These are phyloP conservation scores for Lipomyces chichibuensis DNA, from an alignment of 805 yeast species.

Conservation along the genomic window DNA sequence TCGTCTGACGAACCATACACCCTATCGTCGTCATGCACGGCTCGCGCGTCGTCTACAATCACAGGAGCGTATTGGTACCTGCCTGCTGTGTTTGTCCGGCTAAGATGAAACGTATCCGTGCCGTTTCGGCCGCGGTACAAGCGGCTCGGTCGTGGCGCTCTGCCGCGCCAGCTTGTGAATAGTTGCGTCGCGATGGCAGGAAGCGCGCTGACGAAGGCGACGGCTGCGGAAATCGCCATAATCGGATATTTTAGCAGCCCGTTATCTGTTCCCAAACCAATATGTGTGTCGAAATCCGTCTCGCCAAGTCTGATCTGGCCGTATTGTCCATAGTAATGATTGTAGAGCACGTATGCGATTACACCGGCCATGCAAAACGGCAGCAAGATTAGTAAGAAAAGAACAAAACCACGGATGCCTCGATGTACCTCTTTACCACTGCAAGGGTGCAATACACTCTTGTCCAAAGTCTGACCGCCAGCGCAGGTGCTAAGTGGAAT, in stretches of 20 bases:
- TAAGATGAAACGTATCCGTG: constrained; percentile 32
- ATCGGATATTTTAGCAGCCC: constrained; percentile 36
- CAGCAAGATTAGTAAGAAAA: constrained; percentile 57
- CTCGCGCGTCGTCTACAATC: constrained; percentile 36
- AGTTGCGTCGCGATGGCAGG: constrained; percentile 34
- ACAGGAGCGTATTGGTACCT: constrained; percentile 34
- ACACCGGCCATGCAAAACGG: constrained; percentile 59
- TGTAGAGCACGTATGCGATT: constrained; percentile 73
- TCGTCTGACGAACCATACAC: constrained; percentile 11
- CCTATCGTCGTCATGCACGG: constrained; percentile 36
- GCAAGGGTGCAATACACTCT: constrained; percentile 69
- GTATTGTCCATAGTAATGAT: constrained; percentile 75
- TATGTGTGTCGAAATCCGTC: constrained; percentile 26
- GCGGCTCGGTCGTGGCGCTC: constrained; percentile 35
- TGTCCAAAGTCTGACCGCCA: constrained; percentile 76
- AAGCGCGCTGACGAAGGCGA: constrained; percentile 39
- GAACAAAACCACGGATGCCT: constrained; percentile 58
- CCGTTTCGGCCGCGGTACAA: constrained; percentile 36
- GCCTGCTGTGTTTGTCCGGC: constrained; percentile 16
- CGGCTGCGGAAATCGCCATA: constrained; percentile 44
- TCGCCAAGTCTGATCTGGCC: constrained; percentile 87
- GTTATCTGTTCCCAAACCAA: constrained; percentile 34
- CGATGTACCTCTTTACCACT: constrained; percentile 76
- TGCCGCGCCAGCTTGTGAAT: constrained; percentile 37
- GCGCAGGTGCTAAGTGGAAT: constrained; percentile 83